Conservation (phyloP, 192 early-diverging fungal genomes). For the Backusella parvicylindrica region DNA sequence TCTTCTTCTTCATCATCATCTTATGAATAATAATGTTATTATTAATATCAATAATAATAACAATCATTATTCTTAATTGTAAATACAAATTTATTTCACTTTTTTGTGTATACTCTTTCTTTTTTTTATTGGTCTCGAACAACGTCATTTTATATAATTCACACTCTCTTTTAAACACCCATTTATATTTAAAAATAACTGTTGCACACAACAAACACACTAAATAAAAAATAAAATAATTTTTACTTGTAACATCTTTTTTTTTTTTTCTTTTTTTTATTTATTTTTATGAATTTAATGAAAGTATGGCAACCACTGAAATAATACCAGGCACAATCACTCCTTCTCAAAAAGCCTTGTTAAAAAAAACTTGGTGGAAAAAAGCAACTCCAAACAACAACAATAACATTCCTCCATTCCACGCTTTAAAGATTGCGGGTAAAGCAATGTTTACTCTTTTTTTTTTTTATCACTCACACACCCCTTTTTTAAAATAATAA, state of each 20-base stretch:
- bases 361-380: constrained; percentile 24
- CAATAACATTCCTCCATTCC: constrained; percentile 1
- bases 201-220: background rate
- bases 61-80: background rate
- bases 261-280: background rate
- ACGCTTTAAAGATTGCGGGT: background rate
- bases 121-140: background rate
- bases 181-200: background rate
- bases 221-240: background rate
- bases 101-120: background rate
- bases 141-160: background rate
- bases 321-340: constrained; percentile 8
- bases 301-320: constrained; percentile 1
- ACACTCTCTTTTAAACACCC: background rate
- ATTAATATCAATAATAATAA: background rate
- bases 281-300: background rate
- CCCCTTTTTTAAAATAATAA: background rate
- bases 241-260: background rate
- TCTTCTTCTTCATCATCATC: background rate
- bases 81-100: background rate
- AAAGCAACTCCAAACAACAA: constrained; percentile 20
- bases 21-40: background rate
- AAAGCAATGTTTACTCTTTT: no score
- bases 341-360: background rate
- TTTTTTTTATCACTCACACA: no score